Evolutionary conservation across 371 early-diverging fungal species (phyloP), one percentile per base, ranked within the genome.

Genomic region (Blakeslea trispora): DNA sequence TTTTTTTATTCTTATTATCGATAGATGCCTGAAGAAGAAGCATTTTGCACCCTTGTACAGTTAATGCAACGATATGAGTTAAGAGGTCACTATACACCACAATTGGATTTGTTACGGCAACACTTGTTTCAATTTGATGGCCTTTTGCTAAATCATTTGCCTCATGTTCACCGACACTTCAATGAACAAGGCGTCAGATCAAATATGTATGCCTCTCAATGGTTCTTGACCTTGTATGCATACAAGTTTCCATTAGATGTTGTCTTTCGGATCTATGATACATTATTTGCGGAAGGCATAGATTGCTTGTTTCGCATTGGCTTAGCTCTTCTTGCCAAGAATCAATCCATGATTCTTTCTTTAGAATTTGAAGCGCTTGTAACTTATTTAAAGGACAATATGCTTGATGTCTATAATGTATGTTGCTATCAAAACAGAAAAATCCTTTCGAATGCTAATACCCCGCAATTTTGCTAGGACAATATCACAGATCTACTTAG

Each of bases 181-280:
- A 71, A 81, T 14, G 68, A 76, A 51, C 91, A 96, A 62, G 94
- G 92, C 24, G 84, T 98, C 24, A 77, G 81, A 50, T 80, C 92
- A 11, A 88, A 87, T 60, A 95, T 96, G 94, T 98, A 94, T 62
- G 96, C 91, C 11, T 85, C 90, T 13, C 92, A 90, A 61, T 93
- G 96, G 97, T 95, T 96, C 74, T 84, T 96, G 87, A 96, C 98
- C 3, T 60, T 96, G 57, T 96, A 97, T 74, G 96, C 97, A 1
- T 97, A 95, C 81, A 89, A 92, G 34, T 93, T 97, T 64, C 97
- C 97, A 4, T 74, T 97, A 21, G 79, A 87, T 21, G 71, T 95
- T 55, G 95, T 96, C 5, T 89, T 89, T 68, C 87, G 96, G 0
- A 86, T 98, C 43, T 90, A 91, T 59, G 98, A 98, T 69, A 81